Base-by-base conservation (phyloP, 208 protist genomes). In the Blastocrithidia nonstop region DNA sequence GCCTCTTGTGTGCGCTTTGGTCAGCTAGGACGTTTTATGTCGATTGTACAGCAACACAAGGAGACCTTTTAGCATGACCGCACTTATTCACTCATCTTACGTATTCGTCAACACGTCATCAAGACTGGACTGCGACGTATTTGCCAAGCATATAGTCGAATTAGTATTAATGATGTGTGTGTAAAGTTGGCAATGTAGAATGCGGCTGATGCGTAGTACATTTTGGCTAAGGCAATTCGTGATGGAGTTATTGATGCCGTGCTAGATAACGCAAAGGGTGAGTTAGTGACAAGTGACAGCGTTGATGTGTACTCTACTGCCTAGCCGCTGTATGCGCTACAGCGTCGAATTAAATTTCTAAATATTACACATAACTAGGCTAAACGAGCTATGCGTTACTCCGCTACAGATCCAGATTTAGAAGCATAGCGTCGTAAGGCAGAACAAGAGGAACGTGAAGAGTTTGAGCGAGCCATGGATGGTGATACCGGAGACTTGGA, bases 41-140 rank as follows among this genome's bases (percentile, higher is more conserved):
- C 79, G 1, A 80, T 92, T 25, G 49, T 98, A 33, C 71, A 96
- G 52, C 84, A 87, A 45, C 73, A 97, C 50, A 65, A 66, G 24
- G 57, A 61, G 13, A 59, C 63, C 25, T 98, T 98, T 49, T 62
- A 95, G 49, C 76, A 88, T 33, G 96, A 99, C 70, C 70, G 87
- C 37, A 98, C 85, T 6, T 94, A 92, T 67, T 96, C 90, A 4
- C 72, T 98, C 2, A 97, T 98, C 49, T 61, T 94, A 53, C 77
- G 94, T 9, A 74, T 98, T 31, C 80, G 93, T 21, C 95, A 98
- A 59, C 98, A 98, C 66, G 97, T 99, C 3, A 98, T 98, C 61
- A 88, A 88, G 74, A 97, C 95, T 15, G 96, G 96, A 22, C 70
- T 99, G 39, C 80, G 93, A 8, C 94, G 92, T 51, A 97, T 99